Conservation (phyloP, 306 rosid genomes). For the Cucurbita maxima region DNA sequence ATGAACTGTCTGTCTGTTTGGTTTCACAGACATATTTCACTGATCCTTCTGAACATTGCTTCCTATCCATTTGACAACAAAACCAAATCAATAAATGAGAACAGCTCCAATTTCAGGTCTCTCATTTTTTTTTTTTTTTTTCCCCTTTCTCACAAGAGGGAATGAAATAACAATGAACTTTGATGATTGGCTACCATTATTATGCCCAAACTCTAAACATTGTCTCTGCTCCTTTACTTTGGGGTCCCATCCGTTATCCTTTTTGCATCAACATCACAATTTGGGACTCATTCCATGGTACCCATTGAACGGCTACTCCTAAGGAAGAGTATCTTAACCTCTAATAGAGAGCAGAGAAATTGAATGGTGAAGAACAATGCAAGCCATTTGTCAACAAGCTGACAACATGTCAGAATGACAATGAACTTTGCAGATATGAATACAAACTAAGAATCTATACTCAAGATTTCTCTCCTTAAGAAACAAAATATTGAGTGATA, state of each 20-base stretch:
- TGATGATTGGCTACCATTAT: background rate
- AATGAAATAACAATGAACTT: background rate
- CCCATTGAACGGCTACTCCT: background rate
- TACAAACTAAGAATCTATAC: background rate
- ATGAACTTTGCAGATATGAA: background rate
- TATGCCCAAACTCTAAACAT: background rate
- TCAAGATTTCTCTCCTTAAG: background rate
- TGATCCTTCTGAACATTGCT: constrained; percentile 29
- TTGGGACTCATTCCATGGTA: background rate
- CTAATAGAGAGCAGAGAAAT: background rate
- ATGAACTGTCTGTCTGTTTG: constrained; percentile 11
- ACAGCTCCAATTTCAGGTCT: background rate
- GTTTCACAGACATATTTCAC: constrained; percentile 16
- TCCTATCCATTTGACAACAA: constrained; percentile 34
- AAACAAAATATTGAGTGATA: background rate
- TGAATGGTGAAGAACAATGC: background rate
- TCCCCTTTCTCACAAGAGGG: background rate
- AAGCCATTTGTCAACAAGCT: background rate
- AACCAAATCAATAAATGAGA: constrained; percentile 25
- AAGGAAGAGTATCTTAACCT: background rate
- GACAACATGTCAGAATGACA: constrained; percentile 4
- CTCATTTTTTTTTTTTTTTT: background rate
- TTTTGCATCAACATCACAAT: background rate
- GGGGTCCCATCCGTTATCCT: constrained; percentile 6
- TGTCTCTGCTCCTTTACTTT: background rate